These are phyloP conservation scores for Luffa aegyptiaca DNA, from an alignment of 306 rosid species.

Conservation along the genomic window DNA sequence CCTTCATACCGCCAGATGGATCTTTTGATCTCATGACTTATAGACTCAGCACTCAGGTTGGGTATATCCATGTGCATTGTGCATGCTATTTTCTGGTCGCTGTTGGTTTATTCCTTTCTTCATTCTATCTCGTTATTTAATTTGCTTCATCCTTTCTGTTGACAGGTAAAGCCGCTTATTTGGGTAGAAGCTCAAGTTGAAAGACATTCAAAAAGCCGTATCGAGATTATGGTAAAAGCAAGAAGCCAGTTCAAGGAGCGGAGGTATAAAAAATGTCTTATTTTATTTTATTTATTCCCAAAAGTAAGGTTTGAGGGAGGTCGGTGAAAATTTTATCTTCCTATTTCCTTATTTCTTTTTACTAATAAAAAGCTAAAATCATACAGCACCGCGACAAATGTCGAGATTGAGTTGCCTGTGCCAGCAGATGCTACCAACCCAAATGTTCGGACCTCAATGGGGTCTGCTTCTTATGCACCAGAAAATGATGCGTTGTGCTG, in stretches of 20 bases:
- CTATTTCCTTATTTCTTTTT: constrained; percentile 2
- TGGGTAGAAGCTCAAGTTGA: constrained; percentile 99
- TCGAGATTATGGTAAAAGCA: constrained; percentile 87
- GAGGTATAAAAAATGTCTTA: constrained; percentile 37
- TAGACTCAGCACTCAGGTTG: constrained; percentile 93
- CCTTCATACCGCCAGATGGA: constrained; percentile 98
- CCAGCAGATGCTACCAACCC: constrained; percentile 90
- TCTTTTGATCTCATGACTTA: constrained; percentile 98
- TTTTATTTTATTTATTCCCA: not conserved
- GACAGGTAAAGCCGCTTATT: constrained; percentile 85
- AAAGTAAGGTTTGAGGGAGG: constrained; percentile 3
- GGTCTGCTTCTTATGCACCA: constrained; percentile 95
- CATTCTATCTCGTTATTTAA: not conserved
- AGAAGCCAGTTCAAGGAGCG: constrained; percentile 99
- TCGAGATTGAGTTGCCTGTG: constrained; percentile 90
- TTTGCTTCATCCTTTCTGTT: not conserved
- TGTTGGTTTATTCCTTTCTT: not conserved
- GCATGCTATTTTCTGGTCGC: not conserved
- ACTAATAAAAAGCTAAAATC: constrained; percentile 22
- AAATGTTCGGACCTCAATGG: constrained; percentile 86
- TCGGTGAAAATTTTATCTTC: constrained; percentile 9
- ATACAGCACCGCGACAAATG: constrained; percentile 87
- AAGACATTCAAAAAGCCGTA: constrained; percentile 91
- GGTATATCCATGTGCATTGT: constrained; percentile 2
- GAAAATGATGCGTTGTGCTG: constrained; percentile 84